These are phyloP conservation scores for Aspergillus eucalypticola DNA, from an alignment of 2,329 filamentous ascomycete species.

Conservation along the genomic window DNA sequence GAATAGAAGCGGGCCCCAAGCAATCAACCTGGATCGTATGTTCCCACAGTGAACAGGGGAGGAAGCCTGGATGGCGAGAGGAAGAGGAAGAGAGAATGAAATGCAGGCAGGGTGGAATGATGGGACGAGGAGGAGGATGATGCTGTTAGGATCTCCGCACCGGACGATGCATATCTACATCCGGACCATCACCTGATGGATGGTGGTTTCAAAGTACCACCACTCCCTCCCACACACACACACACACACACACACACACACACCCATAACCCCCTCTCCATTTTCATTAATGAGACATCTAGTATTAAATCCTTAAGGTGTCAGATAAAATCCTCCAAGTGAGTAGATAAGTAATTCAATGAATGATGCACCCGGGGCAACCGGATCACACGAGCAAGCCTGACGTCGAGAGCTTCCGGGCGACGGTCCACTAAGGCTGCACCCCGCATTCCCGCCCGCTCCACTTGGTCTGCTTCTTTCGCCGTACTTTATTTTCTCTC, in stretches of 20 bases:
- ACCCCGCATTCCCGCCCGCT: slow-evolving; percentile 38
- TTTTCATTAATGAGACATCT: no score
- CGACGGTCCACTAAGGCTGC: slow-evolving; percentile 32
- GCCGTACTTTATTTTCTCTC: slow-evolving; percentile 10
- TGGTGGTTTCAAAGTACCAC: slow-evolving; percentile 5
- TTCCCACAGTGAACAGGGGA: neutral
- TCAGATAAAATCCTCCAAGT: no score
- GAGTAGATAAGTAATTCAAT: neutral
- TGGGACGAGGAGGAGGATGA: slow-evolving; percentile 6
- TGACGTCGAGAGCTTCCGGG: slow-evolving; percentile 30
- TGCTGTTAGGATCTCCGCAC: slow-evolving; percentile 16
- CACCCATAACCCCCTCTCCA: no score
- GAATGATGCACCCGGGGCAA: slow-evolving; percentile 19
- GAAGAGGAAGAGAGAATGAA: neutral
- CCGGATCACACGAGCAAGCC: slow-evolving; percentile 33
- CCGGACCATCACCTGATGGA: slow-evolving; percentile 9
- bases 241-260: no score
- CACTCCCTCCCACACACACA: no score
- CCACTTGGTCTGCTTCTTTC: slow-evolving; percentile 19
- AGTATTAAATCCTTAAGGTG: no score
- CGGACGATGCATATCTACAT: slow-evolving; percentile 2
- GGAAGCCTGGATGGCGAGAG: neutral
- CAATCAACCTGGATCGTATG: neutral
- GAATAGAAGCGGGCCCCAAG: neutral
- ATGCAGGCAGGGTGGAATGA: slow-evolving; percentile 1